A percentile compares a stretch with the other conserved stretches of the same genome.
Evolutionary conservation across 2,329 filamentous ascomycete genomes (phyloP).

Genomic region (Colletotrichum chlorophyti): DNA sequence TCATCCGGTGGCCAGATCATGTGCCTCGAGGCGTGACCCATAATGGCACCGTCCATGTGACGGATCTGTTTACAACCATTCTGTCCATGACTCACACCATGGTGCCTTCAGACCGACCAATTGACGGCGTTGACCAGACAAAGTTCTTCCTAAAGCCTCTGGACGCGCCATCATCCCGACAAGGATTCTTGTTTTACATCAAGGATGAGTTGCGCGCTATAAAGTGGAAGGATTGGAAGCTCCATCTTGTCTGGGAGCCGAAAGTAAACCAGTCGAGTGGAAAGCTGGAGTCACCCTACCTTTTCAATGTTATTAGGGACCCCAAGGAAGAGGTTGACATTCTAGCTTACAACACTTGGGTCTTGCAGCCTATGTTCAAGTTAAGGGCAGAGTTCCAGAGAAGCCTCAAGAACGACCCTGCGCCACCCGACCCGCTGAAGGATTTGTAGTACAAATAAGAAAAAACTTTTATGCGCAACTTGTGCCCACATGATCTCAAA

Average conservation of each 20-base stretch:
- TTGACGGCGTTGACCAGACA: constrained; percentile 39
- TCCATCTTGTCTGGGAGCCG: constrained; percentile 42
- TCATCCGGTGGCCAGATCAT: constrained; percentile 40
- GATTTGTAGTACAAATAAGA: constrained; percentile 26
- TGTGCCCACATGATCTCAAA: no score
- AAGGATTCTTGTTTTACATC: constrained; percentile 42
- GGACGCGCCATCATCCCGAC: constrained; percentile 17
- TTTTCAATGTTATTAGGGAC: constrained; percentile 39
- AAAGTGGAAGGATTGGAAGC: constrained; percentile 44
- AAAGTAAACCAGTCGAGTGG: constrained; percentile 41
- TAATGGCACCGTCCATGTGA: constrained; percentile 42
- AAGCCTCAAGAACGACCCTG: constrained; percentile 38
- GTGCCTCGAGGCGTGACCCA: constrained; percentile 35
- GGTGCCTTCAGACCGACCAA: constrained; percentile 36
- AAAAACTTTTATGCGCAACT: no score
- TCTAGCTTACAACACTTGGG: constrained; percentile 40
- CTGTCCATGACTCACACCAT: constrained; percentile 33
- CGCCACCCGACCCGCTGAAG: constrained; percentile 40
- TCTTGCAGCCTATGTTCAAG: constrained; percentile 38
- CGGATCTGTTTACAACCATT: constrained; percentile 40
- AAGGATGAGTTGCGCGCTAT: constrained; percentile 42
- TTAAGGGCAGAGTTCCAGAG: constrained; percentile 35
- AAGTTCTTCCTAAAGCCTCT: constrained; percentile 35
- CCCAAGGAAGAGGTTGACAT: constrained; percentile 43
- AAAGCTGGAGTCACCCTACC: constrained; percentile 39